Evolutionary conservation across 768 basidiomycete species (phyloP).

Genomic region (Cyclocybe aegerita): DNA sequence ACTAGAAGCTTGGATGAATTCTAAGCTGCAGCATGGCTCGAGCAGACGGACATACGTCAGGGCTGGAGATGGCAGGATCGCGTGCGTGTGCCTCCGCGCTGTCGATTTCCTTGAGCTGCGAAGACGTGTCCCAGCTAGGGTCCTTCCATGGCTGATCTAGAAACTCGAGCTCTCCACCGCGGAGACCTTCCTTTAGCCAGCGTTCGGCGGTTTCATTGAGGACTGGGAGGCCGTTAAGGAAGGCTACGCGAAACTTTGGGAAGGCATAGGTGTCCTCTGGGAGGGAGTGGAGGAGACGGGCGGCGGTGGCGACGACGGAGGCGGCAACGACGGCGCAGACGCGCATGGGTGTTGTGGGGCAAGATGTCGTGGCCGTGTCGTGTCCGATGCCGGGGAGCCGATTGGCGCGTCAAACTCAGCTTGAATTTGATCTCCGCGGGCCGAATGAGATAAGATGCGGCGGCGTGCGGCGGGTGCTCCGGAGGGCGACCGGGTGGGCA

Average conservation of each 20-base stretch:
- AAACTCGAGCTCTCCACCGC: slow-evolving; percentile 76
- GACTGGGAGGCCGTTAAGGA: slow-evolving; percentile 78
- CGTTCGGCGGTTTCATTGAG: slow-evolving; percentile 67
- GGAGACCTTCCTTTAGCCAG: slow-evolving; percentile 74
- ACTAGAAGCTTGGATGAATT: not conserved
- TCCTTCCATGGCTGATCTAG: slow-evolving; percentile 63
- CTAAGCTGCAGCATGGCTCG: not conserved
- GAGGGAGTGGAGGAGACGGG: slow-evolving; percentile 62
- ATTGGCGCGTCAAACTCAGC: slow-evolving; percentile 14
- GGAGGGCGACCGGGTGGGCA: slow-evolving; percentile 4
- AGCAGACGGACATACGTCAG: slow-evolving; percentile 33
- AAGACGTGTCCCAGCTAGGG: slow-evolving; percentile 33
- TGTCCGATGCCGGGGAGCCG: slow-evolving; percentile 23
- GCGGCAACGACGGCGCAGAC: slow-evolving; percentile 21
- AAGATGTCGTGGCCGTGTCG: slow-evolving; percentile 15
- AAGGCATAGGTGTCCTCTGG: slow-evolving; percentile 81
- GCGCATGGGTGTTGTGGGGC: slow-evolving; percentile 17
- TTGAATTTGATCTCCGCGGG: slow-evolving; percentile 20
- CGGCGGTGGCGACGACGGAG: slow-evolving; percentile 25
- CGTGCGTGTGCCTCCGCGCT: slow-evolving; percentile 39
- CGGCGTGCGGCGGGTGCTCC: slow-evolving; percentile 3
- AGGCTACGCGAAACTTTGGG: slow-evolving; percentile 79
- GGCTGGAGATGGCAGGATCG: slow-evolving; percentile 24
- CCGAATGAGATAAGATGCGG: slow-evolving; percentile 5
- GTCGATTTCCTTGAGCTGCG: slow-evolving; percentile 59